Evolutionary conservation across 2,329 filamentous ascomycete species (phyloP).

Genomic region (Penicillium thymicola): DNA sequence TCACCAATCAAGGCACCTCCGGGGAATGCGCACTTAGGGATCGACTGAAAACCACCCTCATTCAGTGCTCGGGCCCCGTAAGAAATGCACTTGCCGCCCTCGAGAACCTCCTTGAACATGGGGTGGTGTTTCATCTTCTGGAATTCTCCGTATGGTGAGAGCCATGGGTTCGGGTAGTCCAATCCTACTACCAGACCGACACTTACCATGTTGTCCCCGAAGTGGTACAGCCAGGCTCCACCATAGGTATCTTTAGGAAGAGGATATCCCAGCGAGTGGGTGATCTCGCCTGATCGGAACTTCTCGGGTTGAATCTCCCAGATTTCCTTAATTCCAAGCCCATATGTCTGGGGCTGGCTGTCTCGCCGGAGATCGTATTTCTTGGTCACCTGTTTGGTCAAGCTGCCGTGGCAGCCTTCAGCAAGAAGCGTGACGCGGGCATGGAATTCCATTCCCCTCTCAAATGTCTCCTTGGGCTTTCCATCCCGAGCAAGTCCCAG

Average conservation of each 20-base stretch:
- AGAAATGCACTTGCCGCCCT: constrained; percentile 95
- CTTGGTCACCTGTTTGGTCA: constrained; percentile 92
- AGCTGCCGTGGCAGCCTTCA: constrained; percentile 91
- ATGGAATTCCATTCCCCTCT: constrained; percentile 98
- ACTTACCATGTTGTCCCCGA: constrained; percentile 92
- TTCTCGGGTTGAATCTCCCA: constrained; percentile 95
- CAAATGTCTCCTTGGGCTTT: constrained; percentile 83
- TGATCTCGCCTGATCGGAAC: constrained; percentile 79
- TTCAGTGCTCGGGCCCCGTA: constrained; percentile 89
- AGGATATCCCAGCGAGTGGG: constrained; percentile 91
- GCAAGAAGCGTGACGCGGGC: constrained; percentile 86
- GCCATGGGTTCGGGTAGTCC: constrained; percentile 95
- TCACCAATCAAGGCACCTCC: constrained; percentile 94
- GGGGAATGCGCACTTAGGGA: constrained; percentile 94
- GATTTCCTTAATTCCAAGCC: constrained; percentile 89
- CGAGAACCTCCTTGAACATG: constrained; percentile 79
- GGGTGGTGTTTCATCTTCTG: constrained; percentile 98
- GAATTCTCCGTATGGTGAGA: constrained; percentile 93
- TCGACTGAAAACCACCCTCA: constrained; percentile 95
- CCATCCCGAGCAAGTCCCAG: constrained; percentile 78
- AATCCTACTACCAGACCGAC: constrained; percentile 88
- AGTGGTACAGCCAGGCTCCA: constrained; percentile 99
- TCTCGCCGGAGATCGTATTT: constrained; percentile 88
- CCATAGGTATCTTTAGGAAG: constrained; percentile 86
- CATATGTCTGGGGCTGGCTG: constrained; percentile 93